Evolutionary conservation across 2,329 filamentous ascomycete species (phyloP).

Genomic region (Microcyclospora tardicrescens): DNA sequence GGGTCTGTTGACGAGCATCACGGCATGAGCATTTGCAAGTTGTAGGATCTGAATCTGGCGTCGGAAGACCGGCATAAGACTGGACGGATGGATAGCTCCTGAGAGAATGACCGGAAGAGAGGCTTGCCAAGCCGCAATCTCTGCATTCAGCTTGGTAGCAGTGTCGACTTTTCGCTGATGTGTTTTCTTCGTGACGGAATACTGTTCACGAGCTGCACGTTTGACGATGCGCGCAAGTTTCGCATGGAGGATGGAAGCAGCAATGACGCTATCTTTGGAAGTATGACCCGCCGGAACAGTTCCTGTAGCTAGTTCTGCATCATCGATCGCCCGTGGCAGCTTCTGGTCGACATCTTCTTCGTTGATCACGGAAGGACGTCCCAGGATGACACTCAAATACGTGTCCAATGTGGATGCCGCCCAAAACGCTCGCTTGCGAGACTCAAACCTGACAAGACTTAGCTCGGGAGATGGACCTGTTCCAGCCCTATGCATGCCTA

Average conservation of each 20-base stretch:
- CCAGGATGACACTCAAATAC: slow-evolving; percentile 28
- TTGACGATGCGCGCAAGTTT: slow-evolving; percentile 18
- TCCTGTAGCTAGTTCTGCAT: slow-evolving; percentile 13
- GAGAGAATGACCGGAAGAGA: slow-evolving; percentile 33
- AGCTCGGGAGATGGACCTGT: neutral
- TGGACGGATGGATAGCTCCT: slow-evolving; percentile 30
- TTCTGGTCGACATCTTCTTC: slow-evolving; percentile 22
- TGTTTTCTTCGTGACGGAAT: slow-evolving; percentile 8
- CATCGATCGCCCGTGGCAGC: slow-evolving; percentile 17
- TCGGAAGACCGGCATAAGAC: slow-evolving; percentile 37
- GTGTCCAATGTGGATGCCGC: slow-evolving; percentile 27
- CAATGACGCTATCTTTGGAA: slow-evolving; percentile 20
- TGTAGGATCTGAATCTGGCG: slow-evolving; percentile 42
- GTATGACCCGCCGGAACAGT: neutral
- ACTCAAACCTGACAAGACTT: slow-evolving; percentile 17
- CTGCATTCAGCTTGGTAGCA: slow-evolving; percentile 29
- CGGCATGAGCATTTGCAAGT: slow-evolving; percentile 42
- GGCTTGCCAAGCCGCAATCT: slow-evolving; percentile 34
- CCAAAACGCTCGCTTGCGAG: slow-evolving; percentile 27
- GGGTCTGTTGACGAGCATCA: slow-evolving; percentile 43
- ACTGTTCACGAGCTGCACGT: slow-evolving; percentile 18
- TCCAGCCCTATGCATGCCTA: slow-evolving; percentile 23
- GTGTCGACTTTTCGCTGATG: slow-evolving; percentile 12
- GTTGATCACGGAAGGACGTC: slow-evolving; percentile 24
- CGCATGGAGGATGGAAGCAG: slow-evolving; percentile 19